Conservation (phyloP, 306 rosid species). For the Glycyrrhiza uralensis region DNA sequence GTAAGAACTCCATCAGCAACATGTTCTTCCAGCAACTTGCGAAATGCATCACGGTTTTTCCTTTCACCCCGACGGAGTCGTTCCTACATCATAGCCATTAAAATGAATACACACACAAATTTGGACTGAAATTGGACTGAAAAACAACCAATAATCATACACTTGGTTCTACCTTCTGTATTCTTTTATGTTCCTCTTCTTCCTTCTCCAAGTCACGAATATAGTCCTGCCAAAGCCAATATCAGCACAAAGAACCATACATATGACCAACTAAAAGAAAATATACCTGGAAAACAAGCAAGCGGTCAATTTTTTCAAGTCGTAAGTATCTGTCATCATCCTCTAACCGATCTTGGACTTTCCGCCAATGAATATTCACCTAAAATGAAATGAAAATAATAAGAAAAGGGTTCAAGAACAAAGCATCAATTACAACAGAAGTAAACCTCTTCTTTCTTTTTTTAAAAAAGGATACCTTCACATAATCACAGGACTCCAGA, state of each 20-base stretch:
- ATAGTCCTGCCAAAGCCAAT: constrained; percentile 67
- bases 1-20: constrained; percentile 61
- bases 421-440: constrained; percentile 20
- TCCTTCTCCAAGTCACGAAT: constrained; percentile 95
- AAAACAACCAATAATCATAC: constrained; percentile 12
- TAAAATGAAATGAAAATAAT: constrained; percentile 29
- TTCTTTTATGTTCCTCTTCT: constrained; percentile 86
- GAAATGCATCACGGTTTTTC: constrained; percentile 95
- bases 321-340: constrained; percentile 89
- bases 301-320: constrained; percentile 91
- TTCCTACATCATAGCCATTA: constrained; percentile 46
- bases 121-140: constrained; percentile 23
- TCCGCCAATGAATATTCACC: constrained; percentile 92
- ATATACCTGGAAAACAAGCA: constrained; percentile 86
- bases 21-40: constrained; percentile 85
- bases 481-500: constrained; percentile 80
- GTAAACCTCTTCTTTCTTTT: background rate
- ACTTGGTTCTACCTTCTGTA: constrained; percentile 61
- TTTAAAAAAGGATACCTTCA: constrained; percentile 52
- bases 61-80: constrained; percentile 77
- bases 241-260: constrained; percentile 26
- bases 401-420: constrained; percentile 1
- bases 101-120: constrained; percentile 10
- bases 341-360: constrained; percentile 96
- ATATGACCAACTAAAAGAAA: constrained; percentile 23